These are phyloP conservation scores for Albizia julibrissin DNA, from an alignment of 306 rosid species.

Conservation along the genomic window DNA sequence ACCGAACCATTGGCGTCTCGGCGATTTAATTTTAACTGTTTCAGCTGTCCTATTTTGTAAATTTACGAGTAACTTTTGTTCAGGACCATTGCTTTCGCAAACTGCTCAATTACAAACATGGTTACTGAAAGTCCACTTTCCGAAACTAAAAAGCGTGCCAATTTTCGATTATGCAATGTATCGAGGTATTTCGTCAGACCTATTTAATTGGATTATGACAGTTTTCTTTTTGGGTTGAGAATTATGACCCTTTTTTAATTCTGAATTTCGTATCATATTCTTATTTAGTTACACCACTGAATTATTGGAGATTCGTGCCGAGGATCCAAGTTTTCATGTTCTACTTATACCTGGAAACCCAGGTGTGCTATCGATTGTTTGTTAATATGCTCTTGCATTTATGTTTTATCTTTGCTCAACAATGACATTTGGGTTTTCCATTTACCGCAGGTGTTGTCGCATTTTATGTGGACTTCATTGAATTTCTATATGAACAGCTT, in stretches of 20 bases:
- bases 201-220: background rate
- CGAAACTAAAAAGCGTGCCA: constrained; percentile 47
- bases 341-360: constrained; percentile 88
- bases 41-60: background rate
- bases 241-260: background rate
- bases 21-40: background rate
- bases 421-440: constrained; percentile 23
- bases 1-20: background rate
- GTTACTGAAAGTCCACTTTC: constrained; percentile 35
- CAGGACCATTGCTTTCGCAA: constrained; percentile 41
- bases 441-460: constrained; percentile 57
- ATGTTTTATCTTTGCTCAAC: constrained; percentile 6
- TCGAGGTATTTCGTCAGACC: constrained; percentile 51
- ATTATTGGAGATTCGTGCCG: constrained; percentile 76
- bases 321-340: constrained; percentile 72
- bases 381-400: background rate
- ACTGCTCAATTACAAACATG: constrained; percentile 49
- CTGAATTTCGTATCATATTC: background rate
- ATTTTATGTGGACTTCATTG: constrained; percentile 78
- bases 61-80: background rate
- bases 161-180: constrained; percentile 67
- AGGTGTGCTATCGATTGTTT: constrained; percentile 46
- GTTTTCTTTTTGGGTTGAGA: background rate
- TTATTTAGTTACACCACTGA: constrained; percentile 63
- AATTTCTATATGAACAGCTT: constrained; percentile 73